Base-by-base conservation (phyloP, 148 eudicot genomes). In the Cornus florida region DNA sequence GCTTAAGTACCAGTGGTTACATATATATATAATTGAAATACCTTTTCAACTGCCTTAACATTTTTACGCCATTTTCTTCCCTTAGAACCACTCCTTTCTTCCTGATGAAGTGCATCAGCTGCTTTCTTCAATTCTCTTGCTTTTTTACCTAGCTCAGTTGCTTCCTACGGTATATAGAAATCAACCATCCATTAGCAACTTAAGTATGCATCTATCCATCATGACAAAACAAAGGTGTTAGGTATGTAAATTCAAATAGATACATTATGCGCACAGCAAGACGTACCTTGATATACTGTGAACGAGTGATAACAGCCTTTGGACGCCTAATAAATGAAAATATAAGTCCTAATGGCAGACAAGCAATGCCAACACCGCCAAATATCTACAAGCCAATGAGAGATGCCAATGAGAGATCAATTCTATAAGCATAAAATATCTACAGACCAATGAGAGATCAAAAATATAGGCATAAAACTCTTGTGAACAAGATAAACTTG, bases 351-450 rank as follows among this genome's bases (percentile, higher is more conserved):
- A 96, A 71, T 35, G 99, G 99, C 68, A 96, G 91, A 84, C 97
- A 92, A 74, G 97, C 97, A 84, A 96, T 96, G 77, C 98, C 99
- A 78, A 93, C 98, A 72, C 99, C 99, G 28, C 98, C 99, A 88
- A 96, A 94, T 78, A 96, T 91, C 99, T 96, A 85, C 53, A 67
- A 69, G 69, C 75, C 48, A 81, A 70, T 35, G 28, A 76, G 24
- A 75, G 20, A 53, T 22, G 69, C 75, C 48, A 81, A 70, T 35
- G 28, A 76, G 24, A 75, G 20, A 53, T 22, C 38, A 24, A 79
- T 62, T 50, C 46, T 50, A 60, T 33, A 31, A 62, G 7, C 8
- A 76, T 22, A 53, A 28, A 41, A 81, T 43, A 43, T 43, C 48
- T 43, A 64, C 31, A 67, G 72, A 65, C 75, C 39, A 81, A 68